Conservation (phyloP, 1,139 yeast genomes). For the Suhomyces chickasaworum region DNA sequence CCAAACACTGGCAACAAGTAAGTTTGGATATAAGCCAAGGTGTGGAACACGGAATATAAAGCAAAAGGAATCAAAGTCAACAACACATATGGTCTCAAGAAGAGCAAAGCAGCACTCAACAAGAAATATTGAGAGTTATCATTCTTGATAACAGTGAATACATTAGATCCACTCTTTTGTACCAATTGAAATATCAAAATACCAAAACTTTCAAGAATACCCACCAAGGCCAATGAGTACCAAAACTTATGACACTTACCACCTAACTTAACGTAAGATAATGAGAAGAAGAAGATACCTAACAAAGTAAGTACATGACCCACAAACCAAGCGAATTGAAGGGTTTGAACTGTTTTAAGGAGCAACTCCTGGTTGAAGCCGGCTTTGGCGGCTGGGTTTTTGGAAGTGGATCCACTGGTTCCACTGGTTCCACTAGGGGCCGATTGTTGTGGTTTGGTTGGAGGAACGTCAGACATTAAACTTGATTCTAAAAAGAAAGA, state of each 20-base stretch:
- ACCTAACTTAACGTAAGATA: slow-evolving; percentile 40
- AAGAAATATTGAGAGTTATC: slow-evolving; percentile 70
- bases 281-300: slow-evolving; percentile 53
- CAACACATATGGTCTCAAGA: slow-evolving; percentile 53
- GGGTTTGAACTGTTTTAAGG: slow-evolving; percentile 26
- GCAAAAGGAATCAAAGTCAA: slow-evolving; percentile 66
- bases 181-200: slow-evolving; percentile 65
- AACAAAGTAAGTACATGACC: slow-evolving; percentile 72
- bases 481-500: not conserved
- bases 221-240: slow-evolving; percentile 64
- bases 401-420: not conserved
- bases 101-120: slow-evolving; percentile 59
- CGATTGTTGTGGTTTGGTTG: slow-evolving; percentile 2
- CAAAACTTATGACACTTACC: slow-evolving; percentile 38
- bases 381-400: slow-evolving; percentile 17
- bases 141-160: slow-evolving; percentile 43
- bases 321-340: slow-evolving; percentile 64
- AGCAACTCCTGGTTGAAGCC: slow-evolving; percentile 15
- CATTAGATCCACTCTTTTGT: slow-evolving; percentile 32
- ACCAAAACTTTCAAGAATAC: slow-evolving; percentile 75
- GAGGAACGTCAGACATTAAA: slow-evolving; percentile 9
- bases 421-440: not conserved
- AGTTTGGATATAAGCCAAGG: slow-evolving; percentile 63
- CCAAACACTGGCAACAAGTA: slow-evolving; percentile 69
- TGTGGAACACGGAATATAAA: slow-evolving; percentile 73